Percentiles rank a stretch among this genome's conserved stretches.
phyloP scores from a whole-genome alignment of 306 rosid species.

The apple (Malus domestica) region ASM211411v1 NC_041803.1:2836501-2837000 shows the following conservation, averaged over 20 bases:
- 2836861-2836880: not conserved
- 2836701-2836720: too few species aligned
- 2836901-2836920: slow-evolving; percentile 72
- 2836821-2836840: slow-evolving; percentile 91
- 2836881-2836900: slow-evolving; percentile 7
- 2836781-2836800: slow-evolving; percentile 76
- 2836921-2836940: slow-evolving; percentile 84
- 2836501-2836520: slow-evolving; percentile 37
- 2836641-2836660: too few species aligned
- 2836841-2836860: slow-evolving; percentile 21
- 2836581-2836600: slow-evolving; percentile 31
- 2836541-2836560: not conserved
- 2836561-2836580: not conserved
- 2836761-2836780: slow-evolving; percentile 52
- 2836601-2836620: slow-evolving; percentile 88
- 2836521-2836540: not conserved
- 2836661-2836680: too few species aligned
- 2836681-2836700: too few species aligned
- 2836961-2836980: slow-evolving; percentile 23
- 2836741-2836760: slow-evolving; percentile 61
- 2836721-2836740: slow-evolving; percentile 52
- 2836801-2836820: slow-evolving; percentile 81
- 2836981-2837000: slow-evolving; percentile 9
- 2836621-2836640: slow-evolving; percentile 21
- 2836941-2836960: slow-evolving; percentile 77